phyloP scores from a whole-genome alignment of 2,329 filamentous ascomycete species.

The Myotisia sp. region DNA sequence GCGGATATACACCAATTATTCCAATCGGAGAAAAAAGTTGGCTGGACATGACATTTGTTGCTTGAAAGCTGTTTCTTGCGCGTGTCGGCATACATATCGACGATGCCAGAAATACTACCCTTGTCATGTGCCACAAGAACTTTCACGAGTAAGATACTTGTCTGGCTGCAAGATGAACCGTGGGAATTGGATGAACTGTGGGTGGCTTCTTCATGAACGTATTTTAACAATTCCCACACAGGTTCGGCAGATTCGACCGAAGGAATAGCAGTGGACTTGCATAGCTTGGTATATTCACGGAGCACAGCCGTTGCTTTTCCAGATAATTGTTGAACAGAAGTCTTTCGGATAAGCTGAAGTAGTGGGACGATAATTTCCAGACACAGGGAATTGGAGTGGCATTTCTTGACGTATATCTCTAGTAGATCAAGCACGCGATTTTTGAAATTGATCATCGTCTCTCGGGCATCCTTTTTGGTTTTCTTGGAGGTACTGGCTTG shows the following conservation, averaged over 20 bases:
- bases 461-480: slow-evolving; percentile 73
- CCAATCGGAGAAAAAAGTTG: slow-evolving; percentile 57
- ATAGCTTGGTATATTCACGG: slow-evolving; percentile 55
- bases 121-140: slow-evolving; percentile 34
- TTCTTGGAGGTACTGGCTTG: slow-evolving; percentile 60
- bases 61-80: slow-evolving; percentile 45
- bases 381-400: slow-evolving; percentile 52
- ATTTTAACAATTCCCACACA: slow-evolving; percentile 45
- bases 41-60: slow-evolving; percentile 46
- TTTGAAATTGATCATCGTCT: slow-evolving; percentile 88
- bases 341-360: slow-evolving; percentile 61
- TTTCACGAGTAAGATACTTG: slow-evolving; percentile 33
- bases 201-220: slow-evolving; percentile 53
- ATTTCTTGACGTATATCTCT: slow-evolving; percentile 68
- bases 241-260: slow-evolving; percentile 26
- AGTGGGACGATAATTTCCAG: slow-evolving; percentile 62
- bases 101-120: slow-evolving; percentile 40
- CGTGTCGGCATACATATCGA: slow-evolving; percentile 50
- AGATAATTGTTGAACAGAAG: slow-evolving; percentile 58
- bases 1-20: slow-evolving; percentile 51
- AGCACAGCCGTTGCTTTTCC: slow-evolving; percentile 61
- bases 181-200: slow-evolving; percentile 50
- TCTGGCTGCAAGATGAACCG: slow-evolving; percentile 55
- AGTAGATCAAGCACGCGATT: slow-evolving; percentile 80
- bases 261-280: slow-evolving; percentile 29